Conservation (phyloP, 768 basidiomycete genomes). For the Amanita rubescens region DNA sequence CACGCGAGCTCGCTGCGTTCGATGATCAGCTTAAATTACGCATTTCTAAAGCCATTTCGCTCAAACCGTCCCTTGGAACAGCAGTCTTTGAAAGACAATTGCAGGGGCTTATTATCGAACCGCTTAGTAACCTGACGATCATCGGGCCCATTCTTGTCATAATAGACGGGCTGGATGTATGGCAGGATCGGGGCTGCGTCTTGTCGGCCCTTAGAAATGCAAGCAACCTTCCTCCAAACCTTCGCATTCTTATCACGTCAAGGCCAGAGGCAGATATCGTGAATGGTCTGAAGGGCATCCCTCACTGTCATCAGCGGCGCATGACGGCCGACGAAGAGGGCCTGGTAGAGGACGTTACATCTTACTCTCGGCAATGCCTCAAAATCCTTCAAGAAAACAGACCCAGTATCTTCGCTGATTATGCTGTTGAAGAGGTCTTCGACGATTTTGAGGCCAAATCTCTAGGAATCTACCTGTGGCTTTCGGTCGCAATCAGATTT, state of each 20-base stretch:
- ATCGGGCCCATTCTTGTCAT: constrained; percentile 26
- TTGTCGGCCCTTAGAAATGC: constrained; percentile 1
- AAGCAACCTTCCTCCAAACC: constrained; percentile 15
- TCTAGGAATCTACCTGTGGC: not conserved
- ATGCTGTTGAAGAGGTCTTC: not conserved
- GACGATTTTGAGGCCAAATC: not conserved
- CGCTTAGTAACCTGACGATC: constrained; percentile 15
- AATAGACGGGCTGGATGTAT: constrained; percentile 28
- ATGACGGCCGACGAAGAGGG: constrained; percentile 3
- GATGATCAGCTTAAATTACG: constrained; percentile 11
- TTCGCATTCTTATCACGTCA: constrained; percentile 22
- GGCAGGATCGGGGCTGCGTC: constrained; percentile 10
- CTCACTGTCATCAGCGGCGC: not conserved
- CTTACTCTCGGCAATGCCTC: not conserved
- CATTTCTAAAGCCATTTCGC: constrained; percentile 4
- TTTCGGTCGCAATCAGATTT: not conserved
- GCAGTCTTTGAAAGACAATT: constrained; percentile 16
- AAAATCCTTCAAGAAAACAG: not conserved
- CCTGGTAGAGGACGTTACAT: not conserved
- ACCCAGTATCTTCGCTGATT: not conserved
- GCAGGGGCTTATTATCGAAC: constrained; percentile 20
- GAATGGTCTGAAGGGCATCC: not conserved
- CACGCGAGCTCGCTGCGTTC: constrained; percentile 24
- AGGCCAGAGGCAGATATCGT: constrained; percentile 16
- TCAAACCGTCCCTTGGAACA: not conserved